Evolutionary conservation across 2,329 filamentous ascomycete species (phyloP), one percentile per base, ranked within the genome.

Genomic region (Colletotrichum sidae): DNA sequence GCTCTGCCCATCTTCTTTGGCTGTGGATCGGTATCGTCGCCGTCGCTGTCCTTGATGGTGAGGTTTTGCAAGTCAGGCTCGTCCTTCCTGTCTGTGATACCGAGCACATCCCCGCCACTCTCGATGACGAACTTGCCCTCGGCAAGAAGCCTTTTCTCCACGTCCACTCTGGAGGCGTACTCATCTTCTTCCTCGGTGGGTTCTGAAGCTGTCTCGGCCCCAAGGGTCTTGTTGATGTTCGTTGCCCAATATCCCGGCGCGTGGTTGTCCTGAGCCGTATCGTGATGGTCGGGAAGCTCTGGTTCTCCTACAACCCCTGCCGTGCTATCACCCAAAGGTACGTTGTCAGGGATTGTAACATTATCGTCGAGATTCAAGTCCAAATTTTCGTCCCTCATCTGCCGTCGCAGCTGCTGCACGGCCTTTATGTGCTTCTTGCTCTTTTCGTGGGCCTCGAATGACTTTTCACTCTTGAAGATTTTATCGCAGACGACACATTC

Each of bases 351-450:
- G 8, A 34, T 42, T 7, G 42, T n/a, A 17, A 54, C 11, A 10
- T 17, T 47, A 33, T 46, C 34, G n/a, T 68, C 68, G 2, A 71
- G 67, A 55, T 80, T 75, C 4, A 90, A 73, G 53, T 88, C 83
- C 51, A 83, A 81, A 71, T 94, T 91, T 72, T 99, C 92, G 70
- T 90, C 89, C 70, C 85, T 87, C 94, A 99, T 97, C 75, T 96
- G 90, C 72, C 88, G 86, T 72, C 88, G 89, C 44, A 99, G 79
- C 67, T 94, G 87, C 70, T 94, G 90, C 7, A 97, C 85, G 2
- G 93, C 91, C 75, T 97, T 98, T 67, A 90, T 79, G 73, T 99
- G 96, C 78, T 98, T 99, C 77, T 97, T 99, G 83, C 95, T 98
- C 80, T 91, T 93, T 79, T 97, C 94, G 72, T 99, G 96, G 3